phyloP scores from a whole-genome alignment of 2,329 filamentous ascomycete genomes.

The Clarireedia homoeocarpa region DNA sequence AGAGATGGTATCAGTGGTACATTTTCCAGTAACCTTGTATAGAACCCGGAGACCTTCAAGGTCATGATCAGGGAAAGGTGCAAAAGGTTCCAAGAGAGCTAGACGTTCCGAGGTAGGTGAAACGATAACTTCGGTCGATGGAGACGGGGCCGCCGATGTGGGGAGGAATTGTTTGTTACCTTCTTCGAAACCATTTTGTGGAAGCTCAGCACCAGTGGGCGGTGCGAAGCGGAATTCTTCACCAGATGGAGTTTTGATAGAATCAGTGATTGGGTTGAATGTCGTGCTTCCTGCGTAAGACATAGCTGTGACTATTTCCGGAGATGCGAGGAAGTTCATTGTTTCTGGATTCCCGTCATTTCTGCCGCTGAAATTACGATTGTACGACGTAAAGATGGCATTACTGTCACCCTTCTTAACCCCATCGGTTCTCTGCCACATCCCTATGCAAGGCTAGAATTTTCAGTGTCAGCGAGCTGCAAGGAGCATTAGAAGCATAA shows the following conservation, averaged over 20 bases:
- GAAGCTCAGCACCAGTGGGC: slow-evolving; percentile 61
- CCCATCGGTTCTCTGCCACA: slow-evolving; percentile 89
- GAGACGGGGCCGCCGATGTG: slow-evolving; percentile 62
- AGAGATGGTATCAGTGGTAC: slow-evolving; percentile 97
- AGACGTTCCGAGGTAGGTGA: slow-evolving; percentile 84
- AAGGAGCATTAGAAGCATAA: background rate
- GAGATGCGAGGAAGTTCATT: slow-evolving; percentile 98
- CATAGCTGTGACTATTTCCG: slow-evolving; percentile 95
- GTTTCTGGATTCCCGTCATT: slow-evolving; percentile 96
- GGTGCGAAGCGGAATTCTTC: slow-evolving; percentile 78
- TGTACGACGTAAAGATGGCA: slow-evolving; percentile 94
- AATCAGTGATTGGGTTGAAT: slow-evolving; percentile 93
- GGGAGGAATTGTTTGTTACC: slow-evolving; percentile 71
- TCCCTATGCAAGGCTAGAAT: slow-evolving; percentile 61
- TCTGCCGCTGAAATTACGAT: slow-evolving; percentile 94
- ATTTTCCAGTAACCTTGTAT: slow-evolving; percentile 95
- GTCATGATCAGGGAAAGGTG: slow-evolving; percentile 69
- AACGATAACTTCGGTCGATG: slow-evolving; percentile 65
- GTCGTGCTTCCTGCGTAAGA: slow-evolving; percentile 85
- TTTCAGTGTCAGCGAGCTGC: background rate
- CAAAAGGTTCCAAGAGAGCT: slow-evolving; percentile 84
- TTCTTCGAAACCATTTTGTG: slow-evolving; percentile 59
- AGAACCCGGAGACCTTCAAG: slow-evolving; percentile 74
- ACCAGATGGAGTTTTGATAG: slow-evolving; percentile 71
- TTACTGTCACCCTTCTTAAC: slow-evolving; percentile 79